phyloP scores from a whole-genome alignment of 228 moss, liverwort and hornwort genomes.

The Sphagnum fallax region DNA sequence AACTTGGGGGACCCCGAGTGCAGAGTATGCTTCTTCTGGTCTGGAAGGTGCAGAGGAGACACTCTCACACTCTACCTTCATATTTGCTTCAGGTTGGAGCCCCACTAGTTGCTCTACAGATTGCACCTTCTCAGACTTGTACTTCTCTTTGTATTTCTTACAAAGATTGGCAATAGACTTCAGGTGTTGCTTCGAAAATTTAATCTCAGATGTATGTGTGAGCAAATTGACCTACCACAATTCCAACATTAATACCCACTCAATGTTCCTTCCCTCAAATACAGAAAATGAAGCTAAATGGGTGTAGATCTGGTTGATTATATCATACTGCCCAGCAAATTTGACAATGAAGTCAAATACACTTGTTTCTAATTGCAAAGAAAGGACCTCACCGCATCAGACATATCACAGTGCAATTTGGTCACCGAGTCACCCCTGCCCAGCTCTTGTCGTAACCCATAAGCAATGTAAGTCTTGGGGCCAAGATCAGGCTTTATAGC shows the following conservation, averaged over 20 bases:
- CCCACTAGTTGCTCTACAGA: too few species aligned
- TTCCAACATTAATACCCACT: neutral
- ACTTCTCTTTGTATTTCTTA: slow-evolving; percentile 16
- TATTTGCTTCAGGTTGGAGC: neutral
- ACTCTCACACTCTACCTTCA: neutral
- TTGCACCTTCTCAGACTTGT: too few species aligned
- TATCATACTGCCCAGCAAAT: too few species aligned
- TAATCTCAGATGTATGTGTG: slow-evolving; percentile 40
- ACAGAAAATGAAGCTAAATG: neutral
- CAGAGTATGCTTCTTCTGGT: too few species aligned
- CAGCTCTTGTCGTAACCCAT: slow-evolving; percentile 70
- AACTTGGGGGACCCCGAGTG: too few species aligned
- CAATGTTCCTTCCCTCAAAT: neutral
- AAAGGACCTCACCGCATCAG: slow-evolving; percentile 62
- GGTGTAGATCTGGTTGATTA: too few species aligned
- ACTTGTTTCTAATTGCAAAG: neutral
- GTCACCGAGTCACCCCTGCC: slow-evolving; percentile 96
- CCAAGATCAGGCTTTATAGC: slow-evolving; percentile 87
- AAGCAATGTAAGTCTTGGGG: slow-evolving; percentile 96
- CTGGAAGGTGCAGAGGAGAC: too few species aligned
- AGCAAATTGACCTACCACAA: slow-evolving; percentile 43
- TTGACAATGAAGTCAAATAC: neutral
- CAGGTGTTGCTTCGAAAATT: slow-evolving; percentile 16
- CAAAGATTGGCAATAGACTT: slow-evolving; percentile 12
- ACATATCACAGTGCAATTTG: slow-evolving; percentile 98